Evolutionary conservation across 2,329 filamentous ascomycete genomes (phyloP).

Genomic region (Aspergillus terreus): DNA sequence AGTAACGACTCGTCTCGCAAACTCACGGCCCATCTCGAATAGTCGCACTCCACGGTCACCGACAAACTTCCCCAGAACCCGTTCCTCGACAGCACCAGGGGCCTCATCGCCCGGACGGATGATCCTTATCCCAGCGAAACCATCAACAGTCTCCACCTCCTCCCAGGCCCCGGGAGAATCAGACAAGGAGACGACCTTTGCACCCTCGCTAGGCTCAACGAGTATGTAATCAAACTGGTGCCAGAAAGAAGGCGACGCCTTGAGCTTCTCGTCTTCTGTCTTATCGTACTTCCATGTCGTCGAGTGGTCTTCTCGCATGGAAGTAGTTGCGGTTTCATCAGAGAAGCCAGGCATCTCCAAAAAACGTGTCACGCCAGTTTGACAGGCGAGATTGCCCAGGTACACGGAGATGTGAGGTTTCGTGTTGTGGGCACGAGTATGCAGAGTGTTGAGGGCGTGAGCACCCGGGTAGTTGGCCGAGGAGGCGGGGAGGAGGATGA

Average conservation of each 20-base stretch:
- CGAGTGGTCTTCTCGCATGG: conserved; percentile 9
- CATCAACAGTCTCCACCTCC: conserved; percentile 47
- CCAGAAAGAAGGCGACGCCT: conserved; percentile 55
- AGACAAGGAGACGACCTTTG: conserved; percentile 27
- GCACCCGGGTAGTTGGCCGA: conserved; percentile 93
- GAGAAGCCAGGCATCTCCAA: conserved; percentile 38
- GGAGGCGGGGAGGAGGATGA: conserved; percentile 74
- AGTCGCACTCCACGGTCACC: conserved; percentile 27
- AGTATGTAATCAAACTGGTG: conserved; percentile 56
- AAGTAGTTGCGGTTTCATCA: not conserved
- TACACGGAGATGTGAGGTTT: conserved; percentile 42
- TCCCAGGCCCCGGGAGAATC: conserved; percentile 55
- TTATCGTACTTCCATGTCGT: conserved; percentile 57
- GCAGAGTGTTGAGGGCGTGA: conserved; percentile 59
- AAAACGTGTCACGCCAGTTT: conserved; percentile 62
- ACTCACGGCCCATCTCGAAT: conserved; percentile 25
- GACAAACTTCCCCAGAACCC: conserved; percentile 30
- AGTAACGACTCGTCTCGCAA: conserved; percentile 30
- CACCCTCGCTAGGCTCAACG: conserved; percentile 43
- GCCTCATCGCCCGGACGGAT: conserved; percentile 41
- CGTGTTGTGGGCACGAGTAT: conserved; percentile 26
- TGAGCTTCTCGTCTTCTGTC: conserved; percentile 48
- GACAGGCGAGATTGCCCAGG: conserved; percentile 59
- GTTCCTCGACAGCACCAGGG: conserved; percentile 28
- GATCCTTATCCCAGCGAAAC: conserved; percentile 49